Conservation (phyloP, 176 grass and related monocot species). For the Oryza meyeriana region DNA sequence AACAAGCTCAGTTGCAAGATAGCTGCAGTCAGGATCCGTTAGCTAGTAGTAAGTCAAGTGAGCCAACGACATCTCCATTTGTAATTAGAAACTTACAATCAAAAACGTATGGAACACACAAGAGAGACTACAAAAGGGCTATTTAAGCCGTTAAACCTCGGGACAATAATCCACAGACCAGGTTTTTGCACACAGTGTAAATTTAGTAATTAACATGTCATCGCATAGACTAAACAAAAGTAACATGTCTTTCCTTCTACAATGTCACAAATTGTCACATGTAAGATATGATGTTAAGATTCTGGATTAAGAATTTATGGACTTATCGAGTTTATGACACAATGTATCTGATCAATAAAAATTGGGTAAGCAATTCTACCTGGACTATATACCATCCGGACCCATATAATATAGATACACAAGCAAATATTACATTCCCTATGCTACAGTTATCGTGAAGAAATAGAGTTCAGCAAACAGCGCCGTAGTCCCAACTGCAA, state of each 20-base stretch:
- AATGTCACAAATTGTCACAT: too few relatives aligned
- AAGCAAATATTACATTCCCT: constrained; percentile 30
- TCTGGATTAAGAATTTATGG: too few relatives aligned
- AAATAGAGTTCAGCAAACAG: constrained; percentile 94
- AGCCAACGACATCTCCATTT: background rate
- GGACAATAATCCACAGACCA: too few relatives aligned
- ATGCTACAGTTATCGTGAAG: constrained; percentile 94
- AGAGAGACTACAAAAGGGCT: background rate
- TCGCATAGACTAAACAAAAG: too few relatives aligned
- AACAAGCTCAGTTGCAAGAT: too few relatives aligned
- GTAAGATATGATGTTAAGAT: too few relatives aligned
- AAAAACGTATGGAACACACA: constrained; percentile 8
- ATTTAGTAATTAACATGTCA: too few relatives aligned
- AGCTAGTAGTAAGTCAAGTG: background rate
- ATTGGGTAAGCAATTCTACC: background rate
- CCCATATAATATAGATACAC: too few relatives aligned
- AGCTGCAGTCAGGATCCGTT: background rate
- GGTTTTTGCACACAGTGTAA: too few relatives aligned
- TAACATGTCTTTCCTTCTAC: too few relatives aligned
- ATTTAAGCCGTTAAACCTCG: background rate
- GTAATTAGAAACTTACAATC: constrained; percentile 7
- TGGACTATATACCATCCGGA: constrained; percentile 33
- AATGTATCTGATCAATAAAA: constrained; percentile 59
- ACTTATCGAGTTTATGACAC: too few relatives aligned
- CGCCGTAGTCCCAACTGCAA: constrained; percentile 85